phyloP scores from a whole-genome alignment of 305 asterid species.

The Solanum aculeatissimum region DNA sequence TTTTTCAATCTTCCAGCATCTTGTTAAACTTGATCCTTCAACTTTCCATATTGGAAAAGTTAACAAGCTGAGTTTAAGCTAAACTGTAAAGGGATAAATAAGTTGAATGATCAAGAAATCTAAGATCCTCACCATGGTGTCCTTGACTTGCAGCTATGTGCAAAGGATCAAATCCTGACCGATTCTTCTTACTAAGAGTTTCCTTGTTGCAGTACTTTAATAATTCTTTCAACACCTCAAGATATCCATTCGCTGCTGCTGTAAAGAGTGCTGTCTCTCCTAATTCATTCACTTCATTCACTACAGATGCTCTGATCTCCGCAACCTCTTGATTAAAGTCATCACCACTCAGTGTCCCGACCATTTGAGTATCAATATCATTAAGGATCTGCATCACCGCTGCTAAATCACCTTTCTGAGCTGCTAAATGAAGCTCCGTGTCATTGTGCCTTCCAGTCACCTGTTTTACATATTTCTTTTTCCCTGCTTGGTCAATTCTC shows the following conservation, averaged over 20 bases:
- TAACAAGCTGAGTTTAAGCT: neutral
- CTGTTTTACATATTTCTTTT: slow-evolving; percentile 94
- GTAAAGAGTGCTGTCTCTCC: slow-evolving; percentile 58
- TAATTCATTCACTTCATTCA: slow-evolving; percentile 61
- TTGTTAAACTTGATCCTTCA: neutral
- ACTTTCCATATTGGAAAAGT: neutral
- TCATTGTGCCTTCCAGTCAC: slow-evolving; percentile 95
- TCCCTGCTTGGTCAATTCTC: slow-evolving; percentile 72
- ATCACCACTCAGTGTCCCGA: slow-evolving; percentile 44
- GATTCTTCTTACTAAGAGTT: slow-evolving; percentile 45
- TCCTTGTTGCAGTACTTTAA: slow-evolving; percentile 43
- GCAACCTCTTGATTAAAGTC: slow-evolving; percentile 63
- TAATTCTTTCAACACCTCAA: slow-evolving; percentile 50
- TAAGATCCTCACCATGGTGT: slow-evolving; percentile 39
- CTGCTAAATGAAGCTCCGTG: slow-evolving; percentile 90
- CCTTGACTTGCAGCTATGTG: slow-evolving; percentile 77
- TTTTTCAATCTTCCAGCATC: neutral
- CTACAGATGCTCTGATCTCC: slow-evolving; percentile 55
- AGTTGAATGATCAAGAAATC: neutral
- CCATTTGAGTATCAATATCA: slow-evolving; percentile 76
- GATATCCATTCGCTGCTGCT: slow-evolving; percentile 52
- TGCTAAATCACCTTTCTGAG: slow-evolving; percentile 69
- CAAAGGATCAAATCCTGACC: slow-evolving; percentile 52
- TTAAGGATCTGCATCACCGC: slow-evolving; percentile 68
- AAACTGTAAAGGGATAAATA: neutral